Percentiles rank a stretch among this genome's conserved stretches.
These are phyloP conservation scores for Pseudonitzschia multiseries DNA, from an alignment of 108 stramenopile species.

Conservation along the genomic window DNA sequence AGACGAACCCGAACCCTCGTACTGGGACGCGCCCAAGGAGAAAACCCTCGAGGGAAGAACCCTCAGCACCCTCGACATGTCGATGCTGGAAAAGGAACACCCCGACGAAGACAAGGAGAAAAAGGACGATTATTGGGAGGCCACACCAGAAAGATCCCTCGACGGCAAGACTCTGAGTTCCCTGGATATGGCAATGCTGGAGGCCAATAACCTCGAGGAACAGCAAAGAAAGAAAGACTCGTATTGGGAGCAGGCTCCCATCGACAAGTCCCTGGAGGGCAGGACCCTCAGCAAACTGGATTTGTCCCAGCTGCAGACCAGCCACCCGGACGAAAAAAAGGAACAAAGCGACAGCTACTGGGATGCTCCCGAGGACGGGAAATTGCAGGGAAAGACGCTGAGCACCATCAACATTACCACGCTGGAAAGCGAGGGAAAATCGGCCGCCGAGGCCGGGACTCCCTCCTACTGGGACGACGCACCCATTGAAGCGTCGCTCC, in stretches of 20 bases:
- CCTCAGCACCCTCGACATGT: slow-evolving; percentile 10
- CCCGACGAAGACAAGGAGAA: slow-evolving; percentile 9
- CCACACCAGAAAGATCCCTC: not conserved
- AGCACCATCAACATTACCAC: not conserved
- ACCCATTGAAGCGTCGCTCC: not conserved
- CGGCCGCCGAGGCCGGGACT: not conserved
- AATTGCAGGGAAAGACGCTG: slow-evolving; percentile 12
- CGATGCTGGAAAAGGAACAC: not conserved
- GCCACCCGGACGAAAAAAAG: slow-evolving; percentile 14
- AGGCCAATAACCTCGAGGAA: not conserved
- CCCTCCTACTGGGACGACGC: slow-evolving; percentile 12
- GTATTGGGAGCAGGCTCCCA: slow-evolving; percentile 5
- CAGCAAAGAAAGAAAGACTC: not conserved
- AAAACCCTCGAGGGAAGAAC: slow-evolving; percentile 11
- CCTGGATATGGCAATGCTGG: slow-evolving; percentile 5
- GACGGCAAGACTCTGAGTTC: slow-evolving; percentile 4
- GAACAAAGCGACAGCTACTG: slow-evolving; percentile 10
- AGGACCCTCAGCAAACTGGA: slow-evolving; percentile 10
- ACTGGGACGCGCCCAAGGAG: slow-evolving; percentile 17
- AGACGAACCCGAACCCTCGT: not conserved
- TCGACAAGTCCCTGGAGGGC: slow-evolving; percentile 3
- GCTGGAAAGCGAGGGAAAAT: not conserved
- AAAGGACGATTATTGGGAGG: slow-evolving; percentile 13
- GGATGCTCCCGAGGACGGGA: slow-evolving; percentile 15
- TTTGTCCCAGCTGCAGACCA: not conserved